Base-by-base conservation (phyloP, 2,329 filamentous ascomycete species). In the Scortechinia acanthostroma region DNA sequence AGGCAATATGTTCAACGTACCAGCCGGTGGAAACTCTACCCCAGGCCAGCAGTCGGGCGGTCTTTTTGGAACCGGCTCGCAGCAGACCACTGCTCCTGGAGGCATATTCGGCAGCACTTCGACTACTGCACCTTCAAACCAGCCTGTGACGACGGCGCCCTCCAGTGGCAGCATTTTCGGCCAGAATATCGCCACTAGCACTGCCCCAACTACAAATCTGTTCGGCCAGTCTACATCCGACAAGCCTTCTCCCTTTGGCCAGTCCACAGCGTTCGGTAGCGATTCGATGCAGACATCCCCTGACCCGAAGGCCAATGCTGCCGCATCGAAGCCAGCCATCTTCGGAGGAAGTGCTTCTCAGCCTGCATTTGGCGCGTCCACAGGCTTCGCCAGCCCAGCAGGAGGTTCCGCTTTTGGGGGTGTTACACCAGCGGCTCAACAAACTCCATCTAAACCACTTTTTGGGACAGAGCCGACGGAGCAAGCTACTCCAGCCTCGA, bases 1-100 rank as follows among this genome's bases (percentile, higher is more conserved):
- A 43, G 60, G 60, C 30, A 57, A 46, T 42, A 50, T 61, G 25
- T 64, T 64, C 48, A 60, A 53, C 35, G 14, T 57, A 14, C 15
- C n/a, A n/a, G 25, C 25, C 10, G n/a, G n/a, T n/a, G n/a, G n/a
- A 30, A 30, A n/a, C 25, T 10, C 25, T 30, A 30, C 25, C 25
- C 25, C 25, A n/a, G 25, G 10, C 25, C 25, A n/a, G 25, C 35
- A 13, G 6, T 40, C 17, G 14, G 10, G 10, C 20, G 35, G 35
- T 13, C 35, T 40, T 19, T 40, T 40, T 19, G 35, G 35, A 10
- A n/a, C n/a, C n/a, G n/a, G n/a, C n/a, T n/a, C n/a, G n/a, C n/a
- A n/a, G n/a, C n/a, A n/a, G n/a, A n/a, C n/a, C n/a, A n/a, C n/a
- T n/a, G n/a, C n/a, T n/a, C n/a, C n/a, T n/a, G n/a, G n/a, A n/a